Evolutionary conservation across 441 rosid genomes (phyloP).

Genomic region (Isatis lusitanica): DNA sequence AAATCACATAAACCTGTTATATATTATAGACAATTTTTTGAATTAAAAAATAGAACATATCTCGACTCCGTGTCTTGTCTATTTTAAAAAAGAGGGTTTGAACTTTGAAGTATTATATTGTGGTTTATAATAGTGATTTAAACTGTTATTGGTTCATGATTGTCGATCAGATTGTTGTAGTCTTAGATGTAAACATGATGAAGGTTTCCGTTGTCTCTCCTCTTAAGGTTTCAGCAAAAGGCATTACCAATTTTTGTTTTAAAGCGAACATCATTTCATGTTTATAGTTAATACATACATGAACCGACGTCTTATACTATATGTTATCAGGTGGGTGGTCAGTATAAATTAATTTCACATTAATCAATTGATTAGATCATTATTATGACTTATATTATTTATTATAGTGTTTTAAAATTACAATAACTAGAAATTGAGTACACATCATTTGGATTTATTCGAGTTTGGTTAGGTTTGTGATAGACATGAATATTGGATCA

Average conservation of each 20-base stretch:
- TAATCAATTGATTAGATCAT: background rate
- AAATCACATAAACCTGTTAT: too few relatives aligned
- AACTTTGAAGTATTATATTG: too few relatives aligned
- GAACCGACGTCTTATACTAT: constrained; percentile 10
- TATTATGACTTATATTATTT: background rate
- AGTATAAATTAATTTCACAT: background rate
- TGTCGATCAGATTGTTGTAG: background rate
- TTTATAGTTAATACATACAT: background rate
- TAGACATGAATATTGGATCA: background rate
- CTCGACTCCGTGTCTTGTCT: too few relatives aligned
- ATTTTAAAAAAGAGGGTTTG: too few relatives aligned
- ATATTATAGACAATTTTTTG: too few relatives aligned
- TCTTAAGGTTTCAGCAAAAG: background rate
- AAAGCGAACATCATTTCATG: too few relatives aligned
- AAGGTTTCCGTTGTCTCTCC: background rate
- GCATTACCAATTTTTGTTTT: too few relatives aligned
- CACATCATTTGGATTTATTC: constrained; percentile 20
- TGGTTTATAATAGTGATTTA: too few relatives aligned
- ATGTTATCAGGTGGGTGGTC: constrained; percentile 9
- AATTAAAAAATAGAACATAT: too few relatives aligned
- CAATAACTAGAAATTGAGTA: background rate
- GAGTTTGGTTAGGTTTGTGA: constrained; percentile 18
- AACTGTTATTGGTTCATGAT: too few relatives aligned
- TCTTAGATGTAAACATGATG: background rate
- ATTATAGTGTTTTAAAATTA: background rate